Evolutionary conservation across 345 rosid genomes (phyloP).

Genomic region (Salix dunnii): DNA sequence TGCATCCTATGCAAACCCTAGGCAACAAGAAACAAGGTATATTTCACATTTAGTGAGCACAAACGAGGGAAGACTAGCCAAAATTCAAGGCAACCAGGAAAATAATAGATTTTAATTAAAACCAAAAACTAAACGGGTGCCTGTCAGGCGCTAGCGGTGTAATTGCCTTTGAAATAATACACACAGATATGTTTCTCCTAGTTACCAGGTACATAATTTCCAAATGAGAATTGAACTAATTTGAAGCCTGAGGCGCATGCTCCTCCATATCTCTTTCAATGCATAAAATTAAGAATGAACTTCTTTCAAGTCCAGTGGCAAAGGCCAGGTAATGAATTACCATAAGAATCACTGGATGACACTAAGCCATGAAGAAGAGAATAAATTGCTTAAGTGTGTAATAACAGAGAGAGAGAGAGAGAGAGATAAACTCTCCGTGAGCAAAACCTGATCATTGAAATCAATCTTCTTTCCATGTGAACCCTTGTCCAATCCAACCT

Average conservation of each 20-base stretch:
- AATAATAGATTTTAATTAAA: no score
- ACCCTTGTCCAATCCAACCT: slow-evolving; percentile 95
- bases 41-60: no score
- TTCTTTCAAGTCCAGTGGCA: neutral
- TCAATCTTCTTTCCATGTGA: slow-evolving; percentile 70
- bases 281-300: neutral
- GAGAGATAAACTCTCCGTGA: neutral
- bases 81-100: no score
- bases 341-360: neutral
- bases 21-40: no score
- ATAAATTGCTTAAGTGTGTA: no score
- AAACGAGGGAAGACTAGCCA: no score
- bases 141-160: no score
- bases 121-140: no score
- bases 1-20: no score
- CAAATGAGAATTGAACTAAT: neutral
- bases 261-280: neutral
- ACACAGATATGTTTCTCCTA: no score
- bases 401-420: neutral
- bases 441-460: slow-evolving; percentile 65
- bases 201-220: neutral
- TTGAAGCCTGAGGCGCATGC: neutral
- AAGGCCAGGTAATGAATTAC: neutral
- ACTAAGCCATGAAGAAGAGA: no score
- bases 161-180: no score